These are phyloP conservation scores for Lasiodiplodia citricola DNA, from an alignment of 2,329 filamentous ascomycete genomes.

Conservation along the genomic window DNA sequence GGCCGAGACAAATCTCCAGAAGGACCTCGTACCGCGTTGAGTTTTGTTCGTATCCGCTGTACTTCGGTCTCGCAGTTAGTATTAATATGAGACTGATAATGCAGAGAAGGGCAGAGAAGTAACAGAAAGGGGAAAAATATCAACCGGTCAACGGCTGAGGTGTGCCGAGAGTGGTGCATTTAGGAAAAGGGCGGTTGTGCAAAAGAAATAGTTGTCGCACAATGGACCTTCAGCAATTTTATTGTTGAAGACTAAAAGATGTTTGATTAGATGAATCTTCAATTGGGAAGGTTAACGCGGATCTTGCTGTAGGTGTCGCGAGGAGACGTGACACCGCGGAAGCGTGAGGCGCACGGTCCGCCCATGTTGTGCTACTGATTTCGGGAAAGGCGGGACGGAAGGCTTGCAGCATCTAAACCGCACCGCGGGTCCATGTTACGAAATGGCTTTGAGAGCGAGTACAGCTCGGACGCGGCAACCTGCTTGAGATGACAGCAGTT, in stretches of 20 bases:
- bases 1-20: background rate
- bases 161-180: background rate
- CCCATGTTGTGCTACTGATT: background rate
- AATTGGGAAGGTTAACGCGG: constrained; percentile 1
- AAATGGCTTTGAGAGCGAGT: background rate
- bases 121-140: background rate
- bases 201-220: background rate
- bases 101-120: background rate
- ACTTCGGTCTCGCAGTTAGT: background rate
- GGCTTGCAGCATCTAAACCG: constrained; percentile 6
- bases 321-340: background rate
- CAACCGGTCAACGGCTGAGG: background rate
- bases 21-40: constrained; percentile 9
- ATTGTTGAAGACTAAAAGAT: background rate
- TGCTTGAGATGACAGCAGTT: background rate
- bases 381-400: constrained; percentile 15
- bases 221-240: background rate
- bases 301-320: constrained; percentile 10
- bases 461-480: background rate
- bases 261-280: constrained; percentile 10
- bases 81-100: no score
- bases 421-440: background rate
- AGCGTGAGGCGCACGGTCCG: constrained; percentile 11
- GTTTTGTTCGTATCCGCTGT: constrained; percentile 2
- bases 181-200: constrained; percentile 1